Percentiles rank a stretch among this genome's conserved stretches.
Conservation (phyloP, 352 stramenopile species). For the Pythium volutum region DNA sequence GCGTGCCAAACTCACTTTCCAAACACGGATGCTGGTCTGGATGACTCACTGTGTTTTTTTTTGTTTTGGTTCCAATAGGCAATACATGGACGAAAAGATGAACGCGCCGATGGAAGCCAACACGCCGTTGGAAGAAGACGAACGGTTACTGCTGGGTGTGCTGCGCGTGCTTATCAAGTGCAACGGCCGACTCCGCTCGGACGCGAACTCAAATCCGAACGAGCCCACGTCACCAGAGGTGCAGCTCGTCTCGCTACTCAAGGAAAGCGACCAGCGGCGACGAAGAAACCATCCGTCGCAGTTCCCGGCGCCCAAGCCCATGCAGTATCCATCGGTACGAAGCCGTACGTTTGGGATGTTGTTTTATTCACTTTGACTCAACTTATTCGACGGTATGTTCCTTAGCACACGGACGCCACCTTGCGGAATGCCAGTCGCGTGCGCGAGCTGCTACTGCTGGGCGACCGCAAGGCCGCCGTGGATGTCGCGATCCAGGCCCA, state of each 20-base stretch:
- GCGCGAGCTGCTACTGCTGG: conserved; percentile 68
- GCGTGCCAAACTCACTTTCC: conserved; percentile 6
- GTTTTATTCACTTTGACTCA: neutral
- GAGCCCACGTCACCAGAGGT: conserved; percentile 63
- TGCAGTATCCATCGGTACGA: conserved; percentile 32
- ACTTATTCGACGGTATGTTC: neutral
- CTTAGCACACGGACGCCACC: conserved; percentile 55
- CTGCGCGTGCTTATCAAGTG: conserved; percentile 71
- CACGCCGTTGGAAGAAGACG: conserved; percentile 50
- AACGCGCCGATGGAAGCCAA: conserved; percentile 18
- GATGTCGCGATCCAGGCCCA: conserved; percentile 73
- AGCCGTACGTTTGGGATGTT: neutral
- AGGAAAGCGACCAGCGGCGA: conserved; percentile 66
- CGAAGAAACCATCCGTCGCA: conserved; percentile 37
- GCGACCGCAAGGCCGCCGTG: conserved; percentile 73
- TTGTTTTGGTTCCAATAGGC: conserved; percentile 15
- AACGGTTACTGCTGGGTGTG: conserved; percentile 65
- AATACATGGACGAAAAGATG: conserved; percentile 64
- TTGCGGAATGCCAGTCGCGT: conserved; percentile 51
- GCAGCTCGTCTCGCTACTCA: conserved; percentile 61
- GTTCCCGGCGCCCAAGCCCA: conserved; percentile 47
- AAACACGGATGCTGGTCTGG: neutral
- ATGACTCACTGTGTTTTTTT: neutral
- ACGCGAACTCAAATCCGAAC: conserved; percentile 39
- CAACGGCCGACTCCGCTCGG: conserved; percentile 72